Evolutionary conservation across 2,329 filamentous ascomycete species (phyloP).

Genomic region (Pseudonectria buxi): DNA sequence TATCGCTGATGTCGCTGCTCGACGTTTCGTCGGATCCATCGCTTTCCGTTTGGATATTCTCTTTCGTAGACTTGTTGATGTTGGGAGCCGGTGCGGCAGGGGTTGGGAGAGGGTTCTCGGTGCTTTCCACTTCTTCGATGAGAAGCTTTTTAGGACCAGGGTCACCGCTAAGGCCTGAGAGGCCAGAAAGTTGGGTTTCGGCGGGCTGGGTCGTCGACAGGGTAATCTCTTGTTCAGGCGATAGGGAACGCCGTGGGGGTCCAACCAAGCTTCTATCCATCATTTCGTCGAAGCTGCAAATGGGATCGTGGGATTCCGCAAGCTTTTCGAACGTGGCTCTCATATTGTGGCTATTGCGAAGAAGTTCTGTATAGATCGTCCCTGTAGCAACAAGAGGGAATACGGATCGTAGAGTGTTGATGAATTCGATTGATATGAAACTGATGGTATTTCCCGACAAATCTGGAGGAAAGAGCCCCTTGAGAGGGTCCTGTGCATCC

Average conservation of each 20-base stretch:
- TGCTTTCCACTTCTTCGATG: constrained; percentile 21
- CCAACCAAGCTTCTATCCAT: constrained; percentile 23
- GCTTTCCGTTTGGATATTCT: constrained; percentile 5
- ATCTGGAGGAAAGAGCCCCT: constrained; percentile 1
- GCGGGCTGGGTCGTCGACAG: too few relatives aligned
- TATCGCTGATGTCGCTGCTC: constrained; percentile 19
- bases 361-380: constrained; percentile 30
- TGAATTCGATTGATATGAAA: constrained; percentile 24
- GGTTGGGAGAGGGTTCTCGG: constrained; percentile 1
- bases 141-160: constrained; percentile 18
- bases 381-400: constrained; percentile 35
- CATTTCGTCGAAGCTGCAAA: constrained; percentile 27
- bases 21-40: constrained; percentile 6
- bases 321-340: constrained; percentile 33
- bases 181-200: neutral
- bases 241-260: constrained; percentile 1
- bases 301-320: constrained; percentile 23
- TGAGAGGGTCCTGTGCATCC: neutral
- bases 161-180: neutral
- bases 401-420: constrained; percentile 31
- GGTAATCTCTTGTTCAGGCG: neutral
- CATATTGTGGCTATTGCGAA: constrained; percentile 27
- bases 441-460: constrained; percentile 1
- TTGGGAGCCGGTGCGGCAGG: neutral
- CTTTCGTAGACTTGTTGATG: neutral